phyloP scores from a whole-genome alignment of 164 flowering plant species.

The Kingdonia uniflora region DNA sequence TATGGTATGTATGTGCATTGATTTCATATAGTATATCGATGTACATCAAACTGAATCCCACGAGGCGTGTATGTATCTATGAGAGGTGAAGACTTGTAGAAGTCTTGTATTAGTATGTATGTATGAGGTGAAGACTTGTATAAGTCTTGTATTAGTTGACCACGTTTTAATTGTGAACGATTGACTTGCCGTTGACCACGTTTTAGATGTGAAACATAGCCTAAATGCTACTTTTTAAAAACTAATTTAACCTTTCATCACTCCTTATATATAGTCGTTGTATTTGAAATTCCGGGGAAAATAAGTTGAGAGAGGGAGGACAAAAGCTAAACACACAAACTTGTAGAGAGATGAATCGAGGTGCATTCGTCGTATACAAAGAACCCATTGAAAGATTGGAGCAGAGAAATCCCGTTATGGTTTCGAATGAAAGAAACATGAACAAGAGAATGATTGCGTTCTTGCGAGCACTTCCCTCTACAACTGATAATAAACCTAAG shows the following conservation, averaged over 20 bases:
- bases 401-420: neutral
- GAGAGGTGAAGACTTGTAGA: too few species aligned
- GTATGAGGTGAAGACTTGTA: too few species aligned
- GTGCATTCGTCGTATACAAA: slow-evolving; percentile 25
- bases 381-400: slow-evolving; percentile 7
- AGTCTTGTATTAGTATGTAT: too few species aligned
- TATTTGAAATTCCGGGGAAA: slow-evolving; percentile 6
- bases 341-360: slow-evolving; percentile 3
- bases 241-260: neutral
- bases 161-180: neutral
- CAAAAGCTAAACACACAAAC: neutral
- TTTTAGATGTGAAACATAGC: neutral
- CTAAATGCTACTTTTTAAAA: neutral
- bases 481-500: neutral
- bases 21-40: too few species aligned
- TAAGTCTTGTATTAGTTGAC: neutral
- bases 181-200: too few species aligned
- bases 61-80: too few species aligned
- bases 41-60: too few species aligned
- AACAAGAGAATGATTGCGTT: slow-evolving; percentile 41
- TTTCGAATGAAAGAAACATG: slow-evolving; percentile 11
- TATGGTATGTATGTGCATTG: too few species aligned
- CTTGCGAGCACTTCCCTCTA: slow-evolving; percentile 15
- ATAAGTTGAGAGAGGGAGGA: neutral
- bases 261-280: slow-evolving; percentile 1